These are phyloP conservation scores for Starmera pachycereana DNA, from an alignment of 805 yeast genomes.

Conservation along the genomic window DNA sequence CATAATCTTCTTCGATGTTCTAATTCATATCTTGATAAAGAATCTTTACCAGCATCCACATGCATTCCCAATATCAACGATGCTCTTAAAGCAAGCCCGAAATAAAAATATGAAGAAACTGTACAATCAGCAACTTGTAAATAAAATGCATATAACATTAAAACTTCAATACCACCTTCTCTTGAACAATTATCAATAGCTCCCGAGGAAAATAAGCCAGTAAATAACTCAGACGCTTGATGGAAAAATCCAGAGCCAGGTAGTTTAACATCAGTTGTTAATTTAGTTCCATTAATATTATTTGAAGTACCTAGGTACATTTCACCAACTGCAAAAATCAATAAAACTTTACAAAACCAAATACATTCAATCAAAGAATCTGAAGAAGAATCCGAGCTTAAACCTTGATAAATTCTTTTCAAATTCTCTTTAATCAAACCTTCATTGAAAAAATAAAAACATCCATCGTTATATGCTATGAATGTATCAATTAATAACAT, in stretches of 20 bases:
- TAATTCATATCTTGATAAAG: slow-evolving; percentile 53
- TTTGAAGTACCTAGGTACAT: slow-evolving; percentile 75
- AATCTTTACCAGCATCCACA: slow-evolving; percentile 70
- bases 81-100: slow-evolving; percentile 66
- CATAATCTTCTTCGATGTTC: slow-evolving; percentile 78
- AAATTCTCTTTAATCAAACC: slow-evolving; percentile 64
- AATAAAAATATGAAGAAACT: slow-evolving; percentile 70
- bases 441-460: slow-evolving; percentile 77
- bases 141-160: slow-evolving; percentile 66
- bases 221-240: slow-evolving; percentile 70
- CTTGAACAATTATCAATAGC: slow-evolving; percentile 68
- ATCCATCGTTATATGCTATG: slow-evolving; percentile 72
- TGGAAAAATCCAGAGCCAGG: slow-evolving; percentile 77
- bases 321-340: slow-evolving; percentile 73
- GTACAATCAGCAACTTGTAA: slow-evolving; percentile 80
- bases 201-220: slow-evolving; percentile 71
- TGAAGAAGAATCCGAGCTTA: slow-evolving; percentile 20
- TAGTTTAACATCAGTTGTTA: slow-evolving; percentile 31
- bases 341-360: slow-evolving; percentile 67
- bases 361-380: slow-evolving; percentile 63
- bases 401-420: slow-evolving; percentile 46
- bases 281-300: slow-evolving; percentile 38
- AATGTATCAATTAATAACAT: slow-evolving; percentile 66
- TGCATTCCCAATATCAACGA: slow-evolving; percentile 70
- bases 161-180: slow-evolving; percentile 73